Percentiles rank a stretch among this genome's conserved stretches.
These are phyloP conservation scores for Nothophaeocryptopus gaeumannii DNA, from an alignment of 2,329 filamentous ascomycete genomes.

Conservation along the genomic window DNA sequence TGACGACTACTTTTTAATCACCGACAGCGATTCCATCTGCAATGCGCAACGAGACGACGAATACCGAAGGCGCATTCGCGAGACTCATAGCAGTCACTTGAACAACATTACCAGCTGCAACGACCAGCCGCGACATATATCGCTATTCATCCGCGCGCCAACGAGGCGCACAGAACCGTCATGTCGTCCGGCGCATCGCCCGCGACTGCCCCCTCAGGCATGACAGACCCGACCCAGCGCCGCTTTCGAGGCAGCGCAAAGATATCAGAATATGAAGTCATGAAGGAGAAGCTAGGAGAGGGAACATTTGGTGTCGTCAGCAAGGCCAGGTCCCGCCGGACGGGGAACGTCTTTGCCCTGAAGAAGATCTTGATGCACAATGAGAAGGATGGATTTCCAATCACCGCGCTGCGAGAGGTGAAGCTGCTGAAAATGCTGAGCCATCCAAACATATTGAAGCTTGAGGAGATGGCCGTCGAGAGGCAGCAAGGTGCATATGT, in stretches of 20 bases:
- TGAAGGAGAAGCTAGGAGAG: constrained; percentile 78
- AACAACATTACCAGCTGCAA: neutral
- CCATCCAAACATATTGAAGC: constrained; percentile 78
- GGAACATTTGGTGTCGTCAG: constrained; percentile 97
- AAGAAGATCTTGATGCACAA: constrained; percentile 99
- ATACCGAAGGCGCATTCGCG: constrained; percentile 6
- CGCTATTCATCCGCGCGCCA: neutral
- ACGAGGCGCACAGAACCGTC: neutral
- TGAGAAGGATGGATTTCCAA: constrained; percentile 99
- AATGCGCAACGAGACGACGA: constrained; percentile 8
- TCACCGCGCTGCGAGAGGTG: constrained; percentile 94
- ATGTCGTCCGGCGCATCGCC: constrained; percentile 51
- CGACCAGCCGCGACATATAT: neutral
- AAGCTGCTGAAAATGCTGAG: constrained; percentile 95
- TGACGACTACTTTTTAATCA: too few relatives aligned
- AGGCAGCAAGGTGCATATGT: constrained; percentile 64
- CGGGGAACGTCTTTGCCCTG: constrained; percentile 73
- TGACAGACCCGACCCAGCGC: constrained; percentile 50
- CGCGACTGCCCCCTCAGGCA: constrained; percentile 29
- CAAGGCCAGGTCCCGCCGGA: constrained; percentile 75
- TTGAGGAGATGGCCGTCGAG: constrained; percentile 97
- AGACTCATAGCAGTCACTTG: constrained; percentile 6
- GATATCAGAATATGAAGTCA: constrained; percentile 74
- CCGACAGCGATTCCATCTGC: neutral
- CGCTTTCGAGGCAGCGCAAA: constrained; percentile 81